Evolutionary conservation across 495 filamentous ascomycete species (phyloP), one percentile per base, ranked within the genome.

Genomic region (Schizothecium vesticola): DNA sequence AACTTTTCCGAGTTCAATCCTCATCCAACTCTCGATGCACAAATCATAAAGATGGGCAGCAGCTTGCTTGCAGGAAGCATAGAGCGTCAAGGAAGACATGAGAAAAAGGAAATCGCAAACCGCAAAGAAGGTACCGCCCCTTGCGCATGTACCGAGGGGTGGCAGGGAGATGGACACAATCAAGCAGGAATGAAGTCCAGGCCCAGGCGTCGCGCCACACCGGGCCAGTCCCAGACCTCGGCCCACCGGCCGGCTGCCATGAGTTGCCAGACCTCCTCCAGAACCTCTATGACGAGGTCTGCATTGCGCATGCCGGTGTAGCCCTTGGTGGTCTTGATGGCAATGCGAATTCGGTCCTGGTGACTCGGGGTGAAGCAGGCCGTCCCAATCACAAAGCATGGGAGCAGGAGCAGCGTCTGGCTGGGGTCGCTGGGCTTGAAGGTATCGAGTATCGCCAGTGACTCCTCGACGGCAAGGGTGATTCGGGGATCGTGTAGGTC

Each of bases 141-240:
- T 51, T 8, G 43, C 19, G 6, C 43, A 9, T 51, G 43, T 51
- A 8, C 36, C 16, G 36, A 51, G 1, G 16, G 11, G 10, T 2
- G 31, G 11, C 31, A 33, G 0, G 31, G 11, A 33, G n/a, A 51
- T 0, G 0, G 16, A 51, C 16, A 51, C 16, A 7, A 6, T 78
- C 63, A 83, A 31, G 78, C 79, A 71, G 81, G 81, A 16, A 95
- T 81, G 77, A 97, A 96, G 78, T 96, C 92, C 80, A 92, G 88
- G 23, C 88, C 90, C 84, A 93, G 88, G 24, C 85, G 78, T 43
- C 84, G 82, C 56, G 93, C 92, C 64, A 96, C 90, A 58, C 85
- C 86, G 74, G 96, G 92, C 93, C 93, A 96, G 77, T 97, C 93
- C 93, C 93, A 97, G 29, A 84, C 86, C 61, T 86, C 88, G 36